These are phyloP conservation scores for Xanthoconium stramineum DNA, from an alignment of 768 basidiomycete genomes.

Conservation along the genomic window DNA sequence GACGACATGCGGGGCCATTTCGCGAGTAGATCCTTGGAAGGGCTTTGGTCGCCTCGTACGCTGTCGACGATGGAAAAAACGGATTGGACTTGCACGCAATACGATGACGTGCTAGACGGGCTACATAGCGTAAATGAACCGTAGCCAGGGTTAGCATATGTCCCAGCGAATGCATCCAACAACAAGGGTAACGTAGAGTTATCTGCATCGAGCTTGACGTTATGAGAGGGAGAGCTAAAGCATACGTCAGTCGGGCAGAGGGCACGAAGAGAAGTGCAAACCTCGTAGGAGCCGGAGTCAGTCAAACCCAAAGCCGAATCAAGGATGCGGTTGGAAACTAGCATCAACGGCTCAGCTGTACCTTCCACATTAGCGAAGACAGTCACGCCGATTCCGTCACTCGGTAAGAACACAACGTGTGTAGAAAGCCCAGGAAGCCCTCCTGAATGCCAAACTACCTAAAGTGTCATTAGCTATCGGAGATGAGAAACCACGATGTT, in stretches of 20 bases:
- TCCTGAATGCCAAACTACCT: slow-evolving; percentile 38
- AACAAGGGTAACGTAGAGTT: not conserved
- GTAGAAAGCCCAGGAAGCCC: slow-evolving; percentile 34
- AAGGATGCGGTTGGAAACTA: slow-evolving; percentile 18
- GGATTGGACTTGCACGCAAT: slow-evolving; percentile 23
- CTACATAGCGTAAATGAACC: slow-evolving; percentile 38
- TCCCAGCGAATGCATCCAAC: slow-evolving; percentile 22
- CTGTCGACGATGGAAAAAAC: slow-evolving; percentile 21
- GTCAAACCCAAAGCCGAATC: slow-evolving; percentile 20
- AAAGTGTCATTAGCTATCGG: not conserved
- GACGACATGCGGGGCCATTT: slow-evolving; percentile 35
- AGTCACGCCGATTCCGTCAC: slow-evolving; percentile 34
- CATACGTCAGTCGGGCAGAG: not conserved
- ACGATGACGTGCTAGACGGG: slow-evolving; percentile 18
- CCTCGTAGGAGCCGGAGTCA: not conserved
- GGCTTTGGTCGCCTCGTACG: not conserved
- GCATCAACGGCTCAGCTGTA: slow-evolving; percentile 10
- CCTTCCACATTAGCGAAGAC: slow-evolving; percentile 32
- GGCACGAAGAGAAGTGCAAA: not conserved
- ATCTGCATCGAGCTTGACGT: not conserved
- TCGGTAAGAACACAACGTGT: slow-evolving; percentile 32
- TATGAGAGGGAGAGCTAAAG: not conserved
- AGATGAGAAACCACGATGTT: not conserved
- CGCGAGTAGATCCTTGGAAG: slow-evolving; percentile 20
- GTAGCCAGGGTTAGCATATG: slow-evolving; percentile 38